A percentile compares a stretch with the other conserved stretches of the same genome.
These are phyloP conservation scores for Aspergillus uvarum DNA, from an alignment of 2,329 filamentous ascomycete genomes.

Conservation along the genomic window DNA sequence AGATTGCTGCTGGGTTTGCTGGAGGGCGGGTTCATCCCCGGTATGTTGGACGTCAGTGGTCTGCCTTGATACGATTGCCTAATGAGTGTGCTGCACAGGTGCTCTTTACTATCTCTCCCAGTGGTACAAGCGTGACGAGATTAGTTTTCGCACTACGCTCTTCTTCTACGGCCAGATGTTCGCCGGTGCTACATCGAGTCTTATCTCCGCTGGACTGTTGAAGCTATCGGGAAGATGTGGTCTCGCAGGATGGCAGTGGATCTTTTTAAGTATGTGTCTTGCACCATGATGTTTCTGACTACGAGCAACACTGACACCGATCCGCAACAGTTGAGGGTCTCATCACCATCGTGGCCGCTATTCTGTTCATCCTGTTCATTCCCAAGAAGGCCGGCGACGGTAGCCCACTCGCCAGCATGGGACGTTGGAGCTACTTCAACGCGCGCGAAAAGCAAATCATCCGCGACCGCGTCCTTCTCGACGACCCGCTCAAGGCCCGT, in stretches of 20 bases:
- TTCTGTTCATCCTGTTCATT: slow-evolving; percentile 43
- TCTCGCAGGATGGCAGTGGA: slow-evolving; percentile 58
- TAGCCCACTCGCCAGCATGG: slow-evolving; percentile 35
- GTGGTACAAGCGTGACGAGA: slow-evolving; percentile 57
- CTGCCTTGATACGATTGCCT: neutral
- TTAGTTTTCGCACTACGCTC: slow-evolving; percentile 53
- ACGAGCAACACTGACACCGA: neutral
- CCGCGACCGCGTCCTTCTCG: slow-evolving; percentile 42
- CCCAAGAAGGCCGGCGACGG: slow-evolving; percentile 41
- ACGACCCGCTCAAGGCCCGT: slow-evolving; percentile 44
- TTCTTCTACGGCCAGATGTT: slow-evolving; percentile 60
- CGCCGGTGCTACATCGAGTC: slow-evolving; percentile 44
- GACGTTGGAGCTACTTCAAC: slow-evolving; percentile 46
- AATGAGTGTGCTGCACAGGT: slow-evolving; percentile 15
- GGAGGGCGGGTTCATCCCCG: slow-evolving; percentile 59
- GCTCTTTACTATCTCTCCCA: slow-evolving; percentile 49
- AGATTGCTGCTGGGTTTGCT: slow-evolving; percentile 55
- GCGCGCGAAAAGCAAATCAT: slow-evolving; percentile 46
- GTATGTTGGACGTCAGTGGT: slow-evolving; percentile 22
- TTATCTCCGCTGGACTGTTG: slow-evolving; percentile 45
- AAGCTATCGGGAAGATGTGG: slow-evolving; percentile 51
- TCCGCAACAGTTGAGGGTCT: slow-evolving; percentile 47
- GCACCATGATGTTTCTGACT: neutral
- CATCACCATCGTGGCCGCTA: slow-evolving; percentile 50
- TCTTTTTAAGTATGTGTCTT: slow-evolving; percentile 44